Evolutionary conservation across 2,329 filamentous ascomycete genomes (phyloP).

Genomic region (Clonostachys sp.): DNA sequence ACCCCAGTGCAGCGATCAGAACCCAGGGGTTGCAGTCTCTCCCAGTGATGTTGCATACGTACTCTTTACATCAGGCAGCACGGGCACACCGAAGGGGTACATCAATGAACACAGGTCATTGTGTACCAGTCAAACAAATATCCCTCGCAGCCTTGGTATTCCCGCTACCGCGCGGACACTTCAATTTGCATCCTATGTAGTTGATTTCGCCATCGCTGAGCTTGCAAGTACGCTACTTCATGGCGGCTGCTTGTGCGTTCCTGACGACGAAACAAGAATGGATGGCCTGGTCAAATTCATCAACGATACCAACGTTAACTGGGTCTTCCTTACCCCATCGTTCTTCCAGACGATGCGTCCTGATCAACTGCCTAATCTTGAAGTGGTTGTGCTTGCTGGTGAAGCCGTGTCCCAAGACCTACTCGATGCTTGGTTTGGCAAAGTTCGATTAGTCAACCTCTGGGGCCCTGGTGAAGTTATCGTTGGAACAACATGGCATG

Average conservation of each 20-base stretch:
- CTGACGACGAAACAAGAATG: neutral
- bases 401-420: conserved; percentile 6
- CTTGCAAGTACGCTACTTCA: neutral
- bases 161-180: neutral
- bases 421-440: conserved; percentile 8
- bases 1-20: conserved; percentile 14
- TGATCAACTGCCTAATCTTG: neutral
- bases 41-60: conserved; percentile 69
- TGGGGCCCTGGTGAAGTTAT: conserved; percentile 12
- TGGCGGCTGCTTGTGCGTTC: neutral
- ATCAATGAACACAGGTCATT: conserved; percentile 71
- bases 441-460: conserved; percentile 2
- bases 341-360: conserved; percentile 1
- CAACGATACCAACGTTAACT: neutral
- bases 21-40: conserved; percentile 6
- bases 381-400: conserved; percentile 5
- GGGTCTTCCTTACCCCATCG: neutral
- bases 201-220: conserved; percentile 1
- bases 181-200: conserved; percentile 1
- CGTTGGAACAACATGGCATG: conserved; percentile 2
- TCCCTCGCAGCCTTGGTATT: neutral
- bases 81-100: conserved; percentile 74
- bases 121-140: neutral
- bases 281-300: neutral
- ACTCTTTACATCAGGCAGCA: conserved; percentile 76